Conservation (phyloP, 305 asterid genomes). For the Fraxinus ornus region DNA sequence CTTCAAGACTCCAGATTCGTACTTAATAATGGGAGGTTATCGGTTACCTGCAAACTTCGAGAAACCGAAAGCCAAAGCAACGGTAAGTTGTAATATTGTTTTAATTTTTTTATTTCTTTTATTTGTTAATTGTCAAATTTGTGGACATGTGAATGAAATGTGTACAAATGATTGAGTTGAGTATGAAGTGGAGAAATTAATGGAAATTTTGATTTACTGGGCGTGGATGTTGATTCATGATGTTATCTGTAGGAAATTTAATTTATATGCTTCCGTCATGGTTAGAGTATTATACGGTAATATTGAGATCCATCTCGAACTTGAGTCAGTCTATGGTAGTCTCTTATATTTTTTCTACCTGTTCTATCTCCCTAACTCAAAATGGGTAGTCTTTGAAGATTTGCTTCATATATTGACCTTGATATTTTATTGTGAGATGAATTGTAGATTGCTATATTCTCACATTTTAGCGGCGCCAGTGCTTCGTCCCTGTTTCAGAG, state of each 20-base stretch:
- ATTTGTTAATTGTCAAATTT: not conserved
- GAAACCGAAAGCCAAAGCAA: slow-evolving; percentile 53
- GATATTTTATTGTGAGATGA: not conserved
- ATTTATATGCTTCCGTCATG: not conserved
- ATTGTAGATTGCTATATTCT: not conserved
- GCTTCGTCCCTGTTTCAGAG: not conserved
- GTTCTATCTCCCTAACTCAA: not conserved
- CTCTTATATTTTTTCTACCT: not conserved
- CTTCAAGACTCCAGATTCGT: slow-evolving; percentile 31
- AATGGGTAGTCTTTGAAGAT: not conserved
- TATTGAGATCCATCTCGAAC: not conserved
- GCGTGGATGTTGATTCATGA: not conserved
- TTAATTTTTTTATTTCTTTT: not conserved
- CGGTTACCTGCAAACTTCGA: slow-evolving; percentile 53
- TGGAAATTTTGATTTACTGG: not conserved
- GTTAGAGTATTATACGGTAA: not conserved
- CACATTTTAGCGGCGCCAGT: not conserved
- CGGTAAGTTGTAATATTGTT: slow-evolving; percentile 33
- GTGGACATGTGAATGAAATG: not conserved
- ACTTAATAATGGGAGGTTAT: slow-evolving; percentile 33
- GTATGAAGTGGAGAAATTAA: not conserved
- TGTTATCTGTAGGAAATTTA: not conserved
- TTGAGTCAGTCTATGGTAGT: not conserved
- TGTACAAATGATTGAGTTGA: not conserved
- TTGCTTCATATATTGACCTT: not conserved